Conservation (phyloP, 305 asterid species). For the Caryopteris hybrid region DNA sequence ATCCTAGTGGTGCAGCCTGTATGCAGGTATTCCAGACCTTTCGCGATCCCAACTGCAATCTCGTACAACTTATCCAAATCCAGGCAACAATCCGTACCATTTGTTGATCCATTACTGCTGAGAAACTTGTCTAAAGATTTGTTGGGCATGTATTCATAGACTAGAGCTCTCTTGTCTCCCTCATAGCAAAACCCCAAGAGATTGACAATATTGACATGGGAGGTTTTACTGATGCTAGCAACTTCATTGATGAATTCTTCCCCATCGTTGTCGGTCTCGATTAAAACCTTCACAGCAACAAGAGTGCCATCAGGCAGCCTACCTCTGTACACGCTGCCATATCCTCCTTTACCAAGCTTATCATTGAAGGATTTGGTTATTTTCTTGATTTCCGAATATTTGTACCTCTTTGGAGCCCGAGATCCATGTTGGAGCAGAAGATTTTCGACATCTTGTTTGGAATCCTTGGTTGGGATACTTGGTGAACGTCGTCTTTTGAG, state of each 20-base stretch:
- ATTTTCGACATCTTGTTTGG: neutral
- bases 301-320: conserved; percentile 25
- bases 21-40: conserved; percentile 59
- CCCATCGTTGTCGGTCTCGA: conserved; percentile 23
- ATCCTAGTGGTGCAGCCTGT: conserved; percentile 47
- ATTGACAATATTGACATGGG: conserved; percentile 38
- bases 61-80: conserved; percentile 30
- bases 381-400: neutral
- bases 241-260: conserved; percentile 49
- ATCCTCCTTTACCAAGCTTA: conserved; percentile 45
- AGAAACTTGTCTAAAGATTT: conserved; percentile 45
- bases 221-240: conserved; percentile 37
- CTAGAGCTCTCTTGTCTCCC: conserved; percentile 28
- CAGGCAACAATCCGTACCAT: neutral
- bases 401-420: conserved; percentile 24
- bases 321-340: conserved; percentile 44
- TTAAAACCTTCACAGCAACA: conserved; percentile 48
- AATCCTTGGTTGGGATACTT: no score
- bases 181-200: conserved; percentile 45
- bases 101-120: neutral
- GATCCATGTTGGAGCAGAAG: neutral
- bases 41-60: conserved; percentile 54
- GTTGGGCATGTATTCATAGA: no score
- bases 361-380: conserved; percentile 5
- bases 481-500: conserved; percentile 2